Evolutionary conservation across 108 stramenopile genomes (phyloP).

Genomic region (Skeletonema grethae): DNA sequence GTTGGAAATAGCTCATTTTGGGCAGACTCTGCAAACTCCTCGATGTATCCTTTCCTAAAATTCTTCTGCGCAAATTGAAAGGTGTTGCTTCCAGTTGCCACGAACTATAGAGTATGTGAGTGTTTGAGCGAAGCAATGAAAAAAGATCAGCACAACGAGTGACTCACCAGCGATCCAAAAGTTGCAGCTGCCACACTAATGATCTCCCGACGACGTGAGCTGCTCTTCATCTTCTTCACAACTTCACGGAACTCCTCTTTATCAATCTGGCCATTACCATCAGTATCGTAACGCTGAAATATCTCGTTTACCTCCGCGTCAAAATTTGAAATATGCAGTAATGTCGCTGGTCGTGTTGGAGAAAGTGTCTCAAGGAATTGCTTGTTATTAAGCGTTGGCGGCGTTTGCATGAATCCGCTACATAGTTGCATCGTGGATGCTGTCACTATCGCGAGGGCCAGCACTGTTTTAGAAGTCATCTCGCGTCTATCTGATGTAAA

Average conservation of each 20-base stretch:
- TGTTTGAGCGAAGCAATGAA: background rate
- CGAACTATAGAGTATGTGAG: constrained; percentile 11
- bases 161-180: constrained; percentile 20
- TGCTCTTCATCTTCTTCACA: constrained; percentile 20
- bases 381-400: background rate
- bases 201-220: constrained; percentile 32
- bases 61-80: constrained; percentile 43
- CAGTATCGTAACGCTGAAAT: constrained; percentile 29
- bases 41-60: constrained; percentile 18
- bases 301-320: constrained; percentile 2
- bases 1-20: constrained; percentile 36
- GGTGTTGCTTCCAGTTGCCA: constrained; percentile 13
- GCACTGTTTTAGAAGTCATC: background rate
- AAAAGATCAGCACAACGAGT: background rate
- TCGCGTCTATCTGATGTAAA: background rate
- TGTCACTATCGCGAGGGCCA: background rate
- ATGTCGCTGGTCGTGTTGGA: background rate
- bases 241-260: constrained; percentile 39
- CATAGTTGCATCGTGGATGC: background rate
- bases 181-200: constrained; percentile 32
- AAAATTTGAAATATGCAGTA: background rate
- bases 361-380: background rate
- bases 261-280: constrained; percentile 28
- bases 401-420: constrained; percentile 3
- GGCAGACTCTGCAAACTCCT: constrained; percentile 16